Conservation (phyloP, 2,329 filamentous ascomycete genomes). For the Teratosphaeriaceae sp. region DNA sequence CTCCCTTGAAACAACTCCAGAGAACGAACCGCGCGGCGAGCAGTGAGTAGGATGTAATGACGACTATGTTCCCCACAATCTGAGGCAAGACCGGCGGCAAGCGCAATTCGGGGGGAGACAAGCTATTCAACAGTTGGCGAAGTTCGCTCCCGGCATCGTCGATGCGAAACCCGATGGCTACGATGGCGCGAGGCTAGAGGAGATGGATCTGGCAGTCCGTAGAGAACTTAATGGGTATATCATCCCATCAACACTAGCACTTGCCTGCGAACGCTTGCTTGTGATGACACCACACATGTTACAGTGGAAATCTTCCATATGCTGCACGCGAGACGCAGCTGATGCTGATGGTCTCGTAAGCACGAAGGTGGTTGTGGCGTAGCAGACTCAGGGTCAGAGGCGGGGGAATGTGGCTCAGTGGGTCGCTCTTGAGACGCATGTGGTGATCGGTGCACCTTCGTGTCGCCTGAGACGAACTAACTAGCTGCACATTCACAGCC, state of each 20-base stretch:
- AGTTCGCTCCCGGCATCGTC: constrained; percentile 29
- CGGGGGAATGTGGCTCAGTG: no score
- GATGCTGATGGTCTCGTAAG: no score
- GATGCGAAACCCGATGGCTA: constrained; percentile 29
- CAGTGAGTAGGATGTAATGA: constrained; percentile 13
- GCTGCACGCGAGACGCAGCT: no score
- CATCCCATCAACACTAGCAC: constrained; percentile 32
- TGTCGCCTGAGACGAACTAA: no score
- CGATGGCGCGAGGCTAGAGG: constrained; percentile 23
- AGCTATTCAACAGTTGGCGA: constrained; percentile 31
- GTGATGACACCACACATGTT: no score
- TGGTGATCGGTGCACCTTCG: no score
- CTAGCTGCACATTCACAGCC: no score
- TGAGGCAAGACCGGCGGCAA: constrained; percentile 10
- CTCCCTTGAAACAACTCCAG: constrained; percentile 15
- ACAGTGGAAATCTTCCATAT: no score
- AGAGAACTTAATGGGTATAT: constrained; percentile 23
- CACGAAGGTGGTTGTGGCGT: no score
- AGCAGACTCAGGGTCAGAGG: no score
- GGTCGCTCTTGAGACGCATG: no score
- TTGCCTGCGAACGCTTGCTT: no score
- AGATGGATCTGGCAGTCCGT: constrained; percentile 22
- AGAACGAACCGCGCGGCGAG: constrained; percentile 12
- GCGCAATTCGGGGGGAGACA: constrained; percentile 7
- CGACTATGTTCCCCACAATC: constrained; percentile 13